phyloP scores from a whole-genome alignment of 1,284 basidiomycete genomes.

The Vanrija sp. region DNA sequence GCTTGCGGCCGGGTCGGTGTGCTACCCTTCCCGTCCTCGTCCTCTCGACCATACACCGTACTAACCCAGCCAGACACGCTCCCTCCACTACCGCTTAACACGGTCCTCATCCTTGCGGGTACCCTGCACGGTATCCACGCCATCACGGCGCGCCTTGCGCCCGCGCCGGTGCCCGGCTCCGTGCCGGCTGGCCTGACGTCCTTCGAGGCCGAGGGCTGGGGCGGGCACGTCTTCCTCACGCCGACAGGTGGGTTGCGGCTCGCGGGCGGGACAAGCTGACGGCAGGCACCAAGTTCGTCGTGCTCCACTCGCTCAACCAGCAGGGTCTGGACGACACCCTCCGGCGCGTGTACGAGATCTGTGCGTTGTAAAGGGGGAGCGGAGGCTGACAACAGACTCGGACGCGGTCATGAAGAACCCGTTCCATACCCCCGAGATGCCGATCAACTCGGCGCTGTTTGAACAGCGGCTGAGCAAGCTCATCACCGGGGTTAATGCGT shows the following conservation, averaged over 20 bases:
- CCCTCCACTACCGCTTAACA: constrained; percentile 85
- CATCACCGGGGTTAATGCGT: constrained; percentile 35
- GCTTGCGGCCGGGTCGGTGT: too few species aligned
- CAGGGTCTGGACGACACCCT: constrained; percentile 63
- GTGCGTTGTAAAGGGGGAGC: constrained; percentile 49
- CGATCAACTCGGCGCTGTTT: constrained; percentile 86
- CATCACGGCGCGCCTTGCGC: constrained; percentile 87
- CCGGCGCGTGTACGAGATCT: constrained; percentile 82
- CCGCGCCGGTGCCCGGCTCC: constrained; percentile 71
- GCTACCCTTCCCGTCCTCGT: too few species aligned
- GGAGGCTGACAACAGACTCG: constrained; percentile 47
- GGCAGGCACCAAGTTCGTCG: constrained; percentile 93
- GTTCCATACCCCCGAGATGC: constrained; percentile 98
- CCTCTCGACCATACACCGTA: constrained; percentile 3
- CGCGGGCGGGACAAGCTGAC: background rate
- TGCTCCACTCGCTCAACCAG: constrained; percentile 66
- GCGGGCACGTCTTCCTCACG: constrained; percentile 61
- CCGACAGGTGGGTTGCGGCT: constrained; percentile 72
- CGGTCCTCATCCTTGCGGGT: constrained; percentile 93
- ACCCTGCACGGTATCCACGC: constrained; percentile 98
- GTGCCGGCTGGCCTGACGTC: constrained; percentile 80
- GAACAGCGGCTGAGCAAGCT: constrained; percentile 58
- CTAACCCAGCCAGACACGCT: constrained; percentile 67
- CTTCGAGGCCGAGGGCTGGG: constrained; percentile 79
- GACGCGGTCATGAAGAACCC: constrained; percentile 99